Conservation (phyloP, 768 basidiomycete genomes). For the Antrodiella citrinella region DNA sequence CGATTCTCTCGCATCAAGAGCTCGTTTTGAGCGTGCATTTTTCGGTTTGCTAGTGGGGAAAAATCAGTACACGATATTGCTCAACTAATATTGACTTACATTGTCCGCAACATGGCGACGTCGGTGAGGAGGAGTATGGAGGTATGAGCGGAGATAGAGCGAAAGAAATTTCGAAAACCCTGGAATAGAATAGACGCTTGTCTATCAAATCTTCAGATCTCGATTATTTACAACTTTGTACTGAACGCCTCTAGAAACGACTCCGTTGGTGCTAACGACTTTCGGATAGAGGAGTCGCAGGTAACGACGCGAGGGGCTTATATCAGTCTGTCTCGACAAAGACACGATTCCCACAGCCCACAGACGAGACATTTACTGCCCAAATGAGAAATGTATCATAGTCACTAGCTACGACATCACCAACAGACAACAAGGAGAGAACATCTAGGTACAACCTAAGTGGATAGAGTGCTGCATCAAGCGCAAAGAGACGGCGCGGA, state of each 20-base stretch:
- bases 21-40: slow-evolving; percentile 93
- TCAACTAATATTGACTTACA: no score
- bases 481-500: slow-evolving; percentile 6
- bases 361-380: no score
- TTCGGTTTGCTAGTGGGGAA: slow-evolving; percentile 76
- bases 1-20: slow-evolving; percentile 74
- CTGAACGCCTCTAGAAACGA: neutral
- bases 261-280: no score
- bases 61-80: no score
- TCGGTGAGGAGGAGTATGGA: neutral
- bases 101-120: neutral
- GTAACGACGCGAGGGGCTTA: no score
- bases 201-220: neutral
- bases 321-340: no score
- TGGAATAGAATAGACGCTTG: neutral
- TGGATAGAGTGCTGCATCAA: neutral
- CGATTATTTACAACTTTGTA: neutral
- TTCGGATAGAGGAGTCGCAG: no score
- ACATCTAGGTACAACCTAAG: neutral
- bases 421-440: neutral
- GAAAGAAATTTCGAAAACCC: neutral
- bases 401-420: neutral
- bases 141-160: neutral
- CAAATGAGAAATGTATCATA: neutral
- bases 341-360: no score